phyloP scores from a whole-genome alignment of 2,329 filamentous ascomycete species.

The Xylaria sp. region DNA sequence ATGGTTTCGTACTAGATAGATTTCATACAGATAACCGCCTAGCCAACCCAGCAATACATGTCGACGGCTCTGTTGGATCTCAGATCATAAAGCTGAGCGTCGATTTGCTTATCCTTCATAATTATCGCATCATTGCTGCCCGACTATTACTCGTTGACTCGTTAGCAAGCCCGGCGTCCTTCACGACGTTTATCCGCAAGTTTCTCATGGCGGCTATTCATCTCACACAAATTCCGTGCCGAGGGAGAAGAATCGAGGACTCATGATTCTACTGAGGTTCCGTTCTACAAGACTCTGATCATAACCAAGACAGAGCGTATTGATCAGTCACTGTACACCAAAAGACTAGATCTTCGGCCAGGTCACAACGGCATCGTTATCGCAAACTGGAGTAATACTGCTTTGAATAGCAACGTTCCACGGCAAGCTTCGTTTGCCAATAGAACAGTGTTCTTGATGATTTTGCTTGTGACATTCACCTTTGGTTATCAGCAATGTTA shows the following conservation, averaged over 20 bases:
- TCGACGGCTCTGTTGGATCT: conserved; percentile 6
- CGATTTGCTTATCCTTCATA: background rate
- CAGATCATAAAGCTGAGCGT: background rate
- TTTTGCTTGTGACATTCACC: background rate
- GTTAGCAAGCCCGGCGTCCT: background rate
- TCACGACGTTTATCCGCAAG: background rate
- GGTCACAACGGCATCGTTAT: background rate
- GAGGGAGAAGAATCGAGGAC: background rate
- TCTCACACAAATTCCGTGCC: background rate
- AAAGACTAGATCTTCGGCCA: background rate
- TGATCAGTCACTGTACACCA: background rate
- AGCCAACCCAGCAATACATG: conserved; percentile 24
- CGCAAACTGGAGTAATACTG: background rate
- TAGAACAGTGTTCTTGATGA: background rate
- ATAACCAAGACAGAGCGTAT: background rate
- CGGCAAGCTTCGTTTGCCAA: background rate
- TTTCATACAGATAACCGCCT: conserved; percentile 38
- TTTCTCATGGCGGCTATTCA: background rate
- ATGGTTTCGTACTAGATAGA: conserved; percentile 23
- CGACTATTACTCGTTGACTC: background rate
- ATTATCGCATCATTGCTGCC: conserved; percentile 10
- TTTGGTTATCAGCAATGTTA: no score
- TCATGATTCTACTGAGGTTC: background rate
- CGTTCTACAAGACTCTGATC: background rate
- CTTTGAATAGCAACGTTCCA: background rate